phyloP scores from a whole-genome alignment of 805 yeast genomes.

The Candida hungchunana region DNA sequence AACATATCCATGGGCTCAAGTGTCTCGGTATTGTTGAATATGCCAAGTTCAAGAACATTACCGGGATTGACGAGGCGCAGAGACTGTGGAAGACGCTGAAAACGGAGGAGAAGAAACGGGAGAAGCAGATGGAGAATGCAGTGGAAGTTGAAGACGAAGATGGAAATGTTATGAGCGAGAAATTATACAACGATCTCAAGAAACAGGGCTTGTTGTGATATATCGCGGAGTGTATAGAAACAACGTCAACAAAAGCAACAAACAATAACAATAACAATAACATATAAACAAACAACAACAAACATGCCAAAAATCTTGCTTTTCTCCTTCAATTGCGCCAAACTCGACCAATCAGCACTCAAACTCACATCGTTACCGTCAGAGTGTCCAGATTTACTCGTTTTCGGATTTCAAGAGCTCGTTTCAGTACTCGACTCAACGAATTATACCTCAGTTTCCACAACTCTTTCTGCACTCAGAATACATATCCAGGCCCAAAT shows the following conservation, averaged over 20 bases:
- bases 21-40: slow-evolving; percentile 62
- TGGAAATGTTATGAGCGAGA: slow-evolving; percentile 87
- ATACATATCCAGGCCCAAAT: slow-evolving; percentile 34
- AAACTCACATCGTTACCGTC: slow-evolving; percentile 27
- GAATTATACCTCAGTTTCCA: slow-evolving; percentile 34
- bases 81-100: slow-evolving; percentile 48
- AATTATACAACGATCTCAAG: slow-evolving; percentile 79
- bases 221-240: neutral
- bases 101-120: slow-evolving; percentile 8
- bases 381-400: slow-evolving; percentile 43
- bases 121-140: slow-evolving; percentile 40
- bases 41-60: slow-evolving; percentile 57
- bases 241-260: no score
- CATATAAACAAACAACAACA: no score
- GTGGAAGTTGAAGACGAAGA: slow-evolving; percentile 88
- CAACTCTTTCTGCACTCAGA: slow-evolving; percentile 34
- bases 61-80: slow-evolving; percentile 63
- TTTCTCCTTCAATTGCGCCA: slow-evolving; percentile 55
- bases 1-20: slow-evolving; percentile 69
- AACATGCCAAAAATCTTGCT: slow-evolving; percentile 16
- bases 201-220: slow-evolving; percentile 73
- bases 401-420: slow-evolving; percentile 66
- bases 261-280: no score
- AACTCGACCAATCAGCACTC: slow-evolving; percentile 33
- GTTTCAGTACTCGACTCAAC: slow-evolving; percentile 54